Evolutionary conservation across 73 alveolate species (phyloP).

Genomic region (Tetrahymena elliotti): DNA sequence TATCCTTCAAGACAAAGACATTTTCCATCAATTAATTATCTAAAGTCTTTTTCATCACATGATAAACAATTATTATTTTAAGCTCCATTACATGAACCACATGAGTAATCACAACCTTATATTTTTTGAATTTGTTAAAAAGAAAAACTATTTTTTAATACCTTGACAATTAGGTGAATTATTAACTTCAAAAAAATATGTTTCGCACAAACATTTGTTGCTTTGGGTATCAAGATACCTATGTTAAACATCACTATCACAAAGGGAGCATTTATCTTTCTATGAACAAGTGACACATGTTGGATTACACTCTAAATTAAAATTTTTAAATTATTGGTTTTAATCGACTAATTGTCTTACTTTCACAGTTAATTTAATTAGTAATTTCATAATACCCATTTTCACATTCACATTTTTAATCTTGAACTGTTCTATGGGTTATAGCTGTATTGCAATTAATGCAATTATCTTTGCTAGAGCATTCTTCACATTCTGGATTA

Average conservation of each 20-base stretch:
- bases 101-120: neutral
- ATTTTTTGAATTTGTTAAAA: neutral
- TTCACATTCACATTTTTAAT: neutral
- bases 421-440: neutral
- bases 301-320: neutral
- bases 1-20: neutral
- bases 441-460: neutral
- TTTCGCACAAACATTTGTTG: neutral
- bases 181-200: neutral
- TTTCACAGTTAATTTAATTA: neutral
- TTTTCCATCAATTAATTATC: neutral
- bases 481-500: neutral
- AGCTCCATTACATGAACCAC: neutral
- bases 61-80: neutral
- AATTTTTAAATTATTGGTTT: neutral
- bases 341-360: neutral
- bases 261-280: neutral
- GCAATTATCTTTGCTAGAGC: neutral
- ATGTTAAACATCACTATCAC: neutral
- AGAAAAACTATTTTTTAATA: neutral
- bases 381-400: neutral
- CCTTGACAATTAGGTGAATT: neutral
- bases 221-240: neutral
- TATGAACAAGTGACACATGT: neutral
- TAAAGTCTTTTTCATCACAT: neutral